These are phyloP conservation scores for Neofusicoccum parvum DNA, from an alignment of 2,329 filamentous ascomycete genomes.

Conservation along the genomic window DNA sequence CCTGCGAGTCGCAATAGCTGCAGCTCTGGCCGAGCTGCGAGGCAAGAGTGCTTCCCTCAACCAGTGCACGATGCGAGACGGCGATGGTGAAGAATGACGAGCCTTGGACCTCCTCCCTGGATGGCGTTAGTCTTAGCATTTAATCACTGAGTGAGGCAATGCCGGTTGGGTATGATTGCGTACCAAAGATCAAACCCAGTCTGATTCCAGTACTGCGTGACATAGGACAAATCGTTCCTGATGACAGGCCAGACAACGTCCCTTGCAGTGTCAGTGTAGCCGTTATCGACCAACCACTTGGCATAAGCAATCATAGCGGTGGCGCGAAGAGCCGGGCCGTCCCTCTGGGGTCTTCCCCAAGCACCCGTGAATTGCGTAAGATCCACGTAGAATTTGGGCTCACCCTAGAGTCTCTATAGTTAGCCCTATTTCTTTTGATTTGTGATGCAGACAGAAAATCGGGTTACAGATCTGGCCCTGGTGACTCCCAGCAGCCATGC, in stretches of 20 bases:
- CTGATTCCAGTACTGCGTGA: conserved; percentile 47
- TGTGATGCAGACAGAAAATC: no score
- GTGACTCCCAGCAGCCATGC: no score
- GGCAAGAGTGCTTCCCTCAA: conserved; percentile 39
- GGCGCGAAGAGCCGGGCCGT: conserved; percentile 47
- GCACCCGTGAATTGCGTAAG: conserved; percentile 38
- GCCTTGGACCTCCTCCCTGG: conserved; percentile 44
- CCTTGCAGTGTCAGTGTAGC: conserved; percentile 35
- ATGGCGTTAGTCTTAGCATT: not conserved
- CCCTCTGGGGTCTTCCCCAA: conserved; percentile 49
- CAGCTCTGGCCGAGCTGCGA: conserved; percentile 39
- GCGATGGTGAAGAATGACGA: conserved; percentile 45
- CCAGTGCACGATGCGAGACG: conserved; percentile 39
- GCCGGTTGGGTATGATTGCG: not conserved
- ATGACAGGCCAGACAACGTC: conserved; percentile 43
- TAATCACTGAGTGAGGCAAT: not conserved
- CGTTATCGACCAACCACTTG: conserved; percentile 34
- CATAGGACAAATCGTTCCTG: conserved; percentile 49
- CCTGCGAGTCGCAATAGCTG: conserved; percentile 42
- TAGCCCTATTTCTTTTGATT: no score
- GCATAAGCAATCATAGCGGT: conserved; percentile 46
- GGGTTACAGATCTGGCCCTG: no score
- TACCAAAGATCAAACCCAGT: conserved; percentile 48
- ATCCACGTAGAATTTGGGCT: conserved; percentile 47
- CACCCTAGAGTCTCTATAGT: conserved; percentile 29